Percentiles rank a stretch among this genome's conserved stretches.
Conservation (phyloP, 2,329 filamentous ascomycete species). For the Phaeosphaeria sp. region DNA sequence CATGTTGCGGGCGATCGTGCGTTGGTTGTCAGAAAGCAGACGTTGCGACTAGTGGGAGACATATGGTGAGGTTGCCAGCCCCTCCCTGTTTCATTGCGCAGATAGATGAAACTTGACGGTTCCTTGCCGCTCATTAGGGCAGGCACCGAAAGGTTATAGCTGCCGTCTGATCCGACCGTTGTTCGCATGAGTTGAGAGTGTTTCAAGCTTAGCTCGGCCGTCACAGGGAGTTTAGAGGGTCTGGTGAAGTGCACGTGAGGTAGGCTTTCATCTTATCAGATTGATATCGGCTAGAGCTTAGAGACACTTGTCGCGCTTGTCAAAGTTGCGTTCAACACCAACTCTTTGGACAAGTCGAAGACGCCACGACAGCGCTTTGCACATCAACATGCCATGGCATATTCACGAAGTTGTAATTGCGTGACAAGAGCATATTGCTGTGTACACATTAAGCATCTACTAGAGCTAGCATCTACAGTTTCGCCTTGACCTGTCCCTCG, state of each 20-base stretch:
- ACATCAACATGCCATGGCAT: not conserved
- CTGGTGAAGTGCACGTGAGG: conserved; percentile 4
- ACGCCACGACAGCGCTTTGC: not conserved
- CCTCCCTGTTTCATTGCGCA: conserved; percentile 16
- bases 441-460: not conserved
- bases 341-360: not conserved
- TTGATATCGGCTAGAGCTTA: conserved; percentile 11
- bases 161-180: conserved; percentile 24
- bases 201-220: conserved; percentile 11
- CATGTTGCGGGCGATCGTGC: not conserved
- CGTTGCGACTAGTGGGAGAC: not conserved
- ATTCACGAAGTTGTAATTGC: too few species aligned
- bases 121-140: conserved; percentile 17
- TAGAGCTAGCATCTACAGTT: conserved; percentile 37
- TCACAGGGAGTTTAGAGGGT: not conserved
- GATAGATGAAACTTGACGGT: conserved; percentile 27
- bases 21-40: conserved; percentile 4
- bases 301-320: conserved; percentile 25
- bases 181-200: conserved; percentile 6
- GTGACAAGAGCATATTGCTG: not conserved
- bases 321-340: not conserved
- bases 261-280: conserved; percentile 36
- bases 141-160: conserved; percentile 9
- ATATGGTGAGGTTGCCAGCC: not conserved
- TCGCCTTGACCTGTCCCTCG: conserved; percentile 53